Conservation (phyloP, 306 rosid species). For the Inga laurina region DNA sequence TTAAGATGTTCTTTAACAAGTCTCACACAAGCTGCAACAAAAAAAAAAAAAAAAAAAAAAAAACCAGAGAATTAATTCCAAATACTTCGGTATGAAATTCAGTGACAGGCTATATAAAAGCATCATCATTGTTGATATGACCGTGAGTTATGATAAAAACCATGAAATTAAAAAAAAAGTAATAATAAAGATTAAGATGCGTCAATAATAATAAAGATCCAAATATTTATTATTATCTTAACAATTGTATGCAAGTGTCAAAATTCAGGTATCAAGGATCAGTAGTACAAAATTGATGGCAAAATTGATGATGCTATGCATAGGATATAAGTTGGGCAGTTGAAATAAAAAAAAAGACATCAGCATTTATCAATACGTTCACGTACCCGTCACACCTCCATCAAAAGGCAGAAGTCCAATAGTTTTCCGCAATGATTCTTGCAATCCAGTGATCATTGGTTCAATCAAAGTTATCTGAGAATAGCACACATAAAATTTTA, state of each 20-base stretch:
- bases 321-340: background rate
- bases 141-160: background rate
- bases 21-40: constrained; percentile 74
- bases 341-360: background rate
- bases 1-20: constrained; percentile 87
- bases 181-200: background rate
- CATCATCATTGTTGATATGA: constrained; percentile 5
- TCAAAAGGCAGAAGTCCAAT: constrained; percentile 96
- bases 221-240: background rate
- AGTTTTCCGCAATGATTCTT: constrained; percentile 93
- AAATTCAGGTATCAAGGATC: background rate
- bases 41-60: constrained; percentile 27
- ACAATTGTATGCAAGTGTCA: background rate
- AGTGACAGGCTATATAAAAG: background rate
- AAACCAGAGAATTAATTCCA: constrained; percentile 27
- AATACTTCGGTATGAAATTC: constrained; percentile 29
- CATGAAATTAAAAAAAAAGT: background rate
- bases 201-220: background rate
- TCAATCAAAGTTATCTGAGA: constrained; percentile 83
- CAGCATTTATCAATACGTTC: constrained; percentile 27
- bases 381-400: constrained; percentile 88
- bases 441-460: constrained; percentile 89
- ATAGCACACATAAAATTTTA: constrained; percentile 26
- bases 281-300: background rate
- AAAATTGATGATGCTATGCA: background rate